Evolutionary conservation across 306 rosid genomes (phyloP), one percentile per base, ranked within the genome.

Genomic region (Prinsepia uniflora): DNA sequence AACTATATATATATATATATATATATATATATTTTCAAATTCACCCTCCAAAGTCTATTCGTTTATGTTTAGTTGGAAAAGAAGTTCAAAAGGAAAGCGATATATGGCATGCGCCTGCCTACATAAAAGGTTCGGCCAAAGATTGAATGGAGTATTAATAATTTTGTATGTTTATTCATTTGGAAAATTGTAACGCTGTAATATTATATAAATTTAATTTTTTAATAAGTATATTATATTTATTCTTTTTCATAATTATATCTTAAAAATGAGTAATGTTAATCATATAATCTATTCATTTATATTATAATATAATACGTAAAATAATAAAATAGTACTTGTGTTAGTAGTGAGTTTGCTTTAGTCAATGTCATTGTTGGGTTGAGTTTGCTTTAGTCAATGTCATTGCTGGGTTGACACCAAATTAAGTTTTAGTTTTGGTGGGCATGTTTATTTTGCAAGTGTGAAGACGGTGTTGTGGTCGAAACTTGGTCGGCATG

Each of bases 11-110:
- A 30, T 30, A 30, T 30, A 30, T 30, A 30, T 30, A 30, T 30
- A 30, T 30, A 30, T 30, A 30, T 30, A 30, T 30, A 30, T 30
- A 30, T 30, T 30, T 30, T 30, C 36, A 30, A 30, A 30, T 30
- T 30, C 36, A 30, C 36, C 36, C 36, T 30, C 36, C 36, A 30
- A 30, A 52, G 78, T 62, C 57, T 50, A 70, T 19, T 52, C 59
- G 71, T 56, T 46, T 64, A 59, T 76, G 67, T 71, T 66, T 41
- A 49, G 79, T 64, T 18, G 47, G 64, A 76, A 63, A 75, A 52
- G 63, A 61, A n/a, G 47, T 34, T n/a, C 14, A 57, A 49, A 70
- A 53, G 22, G 5, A 43, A 76, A 58, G 36, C 22, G 47, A 39
- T 55, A 22, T 58, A 8, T 4, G 24, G 63, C 41, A 3, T 8